Conservation (phyloP, 2,329 filamentous ascomycete species). For the Rachicladosporium sp. region DNA sequence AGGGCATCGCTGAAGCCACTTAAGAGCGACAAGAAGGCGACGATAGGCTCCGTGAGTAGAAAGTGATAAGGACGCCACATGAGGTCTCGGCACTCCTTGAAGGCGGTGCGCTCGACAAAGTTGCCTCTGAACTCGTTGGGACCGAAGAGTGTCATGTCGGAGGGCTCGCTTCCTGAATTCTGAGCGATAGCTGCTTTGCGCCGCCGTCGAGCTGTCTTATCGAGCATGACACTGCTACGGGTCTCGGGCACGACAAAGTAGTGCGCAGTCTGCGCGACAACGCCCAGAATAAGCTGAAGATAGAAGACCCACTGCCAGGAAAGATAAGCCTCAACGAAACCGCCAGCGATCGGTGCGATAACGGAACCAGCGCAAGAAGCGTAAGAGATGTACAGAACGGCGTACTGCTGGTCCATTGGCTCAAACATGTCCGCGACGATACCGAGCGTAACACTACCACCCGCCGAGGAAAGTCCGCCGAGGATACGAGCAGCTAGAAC, state of each 20-base stretch:
- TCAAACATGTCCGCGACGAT: slow-evolving; percentile 73
- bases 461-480: slow-evolving; percentile 45
- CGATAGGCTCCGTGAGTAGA: slow-evolving; percentile 64
- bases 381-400: slow-evolving; percentile 65
- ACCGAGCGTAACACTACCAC: slow-evolving; percentile 53
- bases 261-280: slow-evolving; percentile 67
- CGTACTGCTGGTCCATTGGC: slow-evolving; percentile 55
- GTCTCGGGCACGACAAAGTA: slow-evolving; percentile 75
- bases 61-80: slow-evolving; percentile 58
- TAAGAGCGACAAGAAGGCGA: slow-evolving; percentile 56
- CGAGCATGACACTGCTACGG: slow-evolving; percentile 57
- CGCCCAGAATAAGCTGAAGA: slow-evolving; percentile 74
- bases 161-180: slow-evolving; percentile 41
- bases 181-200: slow-evolving; percentile 73
- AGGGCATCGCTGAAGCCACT: slow-evolving; percentile 62
- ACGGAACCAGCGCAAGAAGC: slow-evolving; percentile 40
- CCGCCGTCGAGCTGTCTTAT: slow-evolving; percentile 63
- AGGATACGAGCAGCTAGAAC: slow-evolving; percentile 68
- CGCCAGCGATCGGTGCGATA: slow-evolving; percentile 21
- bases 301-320: slow-evolving; percentile 71
- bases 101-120: slow-evolving; percentile 22
- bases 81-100: slow-evolving; percentile 33
- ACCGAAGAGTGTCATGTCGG: slow-evolving; percentile 63
- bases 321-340: slow-evolving; percentile 27
- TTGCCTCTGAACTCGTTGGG: slow-evolving; percentile 61